Conservation (phyloP, 805 yeast species). For the Metahyphopichia silvanorum region DNA sequence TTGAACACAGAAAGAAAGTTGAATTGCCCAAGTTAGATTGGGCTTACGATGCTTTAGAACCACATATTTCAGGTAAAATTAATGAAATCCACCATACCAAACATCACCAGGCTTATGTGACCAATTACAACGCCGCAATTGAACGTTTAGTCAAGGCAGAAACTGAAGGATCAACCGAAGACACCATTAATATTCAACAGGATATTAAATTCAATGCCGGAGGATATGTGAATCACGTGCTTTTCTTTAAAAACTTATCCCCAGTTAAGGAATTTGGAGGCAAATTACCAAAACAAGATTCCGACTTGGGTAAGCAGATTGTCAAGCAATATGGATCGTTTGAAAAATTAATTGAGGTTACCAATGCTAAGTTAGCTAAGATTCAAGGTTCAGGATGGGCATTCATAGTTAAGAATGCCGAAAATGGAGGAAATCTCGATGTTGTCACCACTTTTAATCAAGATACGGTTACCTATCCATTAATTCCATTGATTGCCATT, state of each 20-base stretch:
- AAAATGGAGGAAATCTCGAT: slow-evolving; percentile 40
- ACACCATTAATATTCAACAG: slow-evolving; percentile 42
- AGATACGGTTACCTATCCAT: slow-evolving; percentile 44
- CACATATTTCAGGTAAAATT: slow-evolving; percentile 43
- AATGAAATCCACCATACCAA: slow-evolving; percentile 48
- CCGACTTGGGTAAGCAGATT: slow-evolving; percentile 37
- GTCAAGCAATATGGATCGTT: slow-evolving; percentile 43
- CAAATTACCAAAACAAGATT: slow-evolving; percentile 46
- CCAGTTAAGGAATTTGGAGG: slow-evolving; percentile 55
- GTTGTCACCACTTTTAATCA: slow-evolving; percentile 46
- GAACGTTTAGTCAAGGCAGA: slow-evolving; percentile 36
- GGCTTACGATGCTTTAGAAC: slow-evolving; percentile 47
- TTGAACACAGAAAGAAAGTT: slow-evolving; percentile 22
- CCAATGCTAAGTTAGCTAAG: slow-evolving; percentile 43
- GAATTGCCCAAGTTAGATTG: slow-evolving; percentile 44
- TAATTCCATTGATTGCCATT: slow-evolving; percentile 45
- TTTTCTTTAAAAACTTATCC: slow-evolving; percentile 49
- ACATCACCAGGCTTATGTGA: slow-evolving; percentile 50
- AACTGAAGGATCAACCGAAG: slow-evolving; percentile 36
- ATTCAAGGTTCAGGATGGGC: slow-evolving; percentile 58
- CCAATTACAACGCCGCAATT: slow-evolving; percentile 44
- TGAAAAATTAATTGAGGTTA: slow-evolving; percentile 38
- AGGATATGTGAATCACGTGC: slow-evolving; percentile 48
- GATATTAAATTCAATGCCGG: slow-evolving; percentile 50
- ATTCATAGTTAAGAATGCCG: slow-evolving; percentile 45